Evolutionary conservation across 2,329 filamentous ascomycete species (phyloP), one percentile per base, ranked within the genome.

Genomic region (Fusarium heterosporum): DNA sequence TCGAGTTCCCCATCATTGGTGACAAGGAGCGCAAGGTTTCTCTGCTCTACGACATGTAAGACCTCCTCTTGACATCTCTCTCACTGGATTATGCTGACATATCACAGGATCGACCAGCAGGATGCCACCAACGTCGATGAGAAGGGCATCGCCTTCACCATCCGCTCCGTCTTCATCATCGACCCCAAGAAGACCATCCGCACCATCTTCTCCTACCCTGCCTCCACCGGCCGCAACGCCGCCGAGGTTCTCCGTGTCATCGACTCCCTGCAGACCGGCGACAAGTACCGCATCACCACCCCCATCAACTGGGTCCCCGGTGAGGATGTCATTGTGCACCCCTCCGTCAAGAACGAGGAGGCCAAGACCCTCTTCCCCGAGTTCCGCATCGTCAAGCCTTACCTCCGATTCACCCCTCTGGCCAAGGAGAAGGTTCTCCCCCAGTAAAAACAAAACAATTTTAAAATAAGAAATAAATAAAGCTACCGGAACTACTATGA

Each of bases 151-250:
- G 93, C 93, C 56, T 95, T 97, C 82, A 97, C 94, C 73, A 97
- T 97, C 82, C 93, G 94, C 75, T 93, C 91, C 73, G 94, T 97
- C 77, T 97, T 96, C 86, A 85, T 97, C 82, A 96, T 97, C 79
- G 93, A 97, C 84, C 93, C 93, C 68, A 89, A 88, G 80, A 97
- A 97, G 89, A 95, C 90, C 80, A 96, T 97, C 82, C 90, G 94
- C 74, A 89, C 94, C 78, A 96, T 93, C 78, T 91, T 97, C 83
- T 90, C 92, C 77, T 97, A 97, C 85, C 94, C 94, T 41, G 93
- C 94, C 64, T 94, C 91, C 60, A 96, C 93, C 43, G 94, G 94
- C 80, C 89, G 91, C 77, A 94, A 93, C 85, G 89, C 90, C 65
- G 85, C 88, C 71, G 91, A 93, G 85, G 89, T 94, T 51, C 87